Evolutionary conservation across 768 basidiomycete species (phyloP).

Genomic region (Leccinum broughii): DNA sequence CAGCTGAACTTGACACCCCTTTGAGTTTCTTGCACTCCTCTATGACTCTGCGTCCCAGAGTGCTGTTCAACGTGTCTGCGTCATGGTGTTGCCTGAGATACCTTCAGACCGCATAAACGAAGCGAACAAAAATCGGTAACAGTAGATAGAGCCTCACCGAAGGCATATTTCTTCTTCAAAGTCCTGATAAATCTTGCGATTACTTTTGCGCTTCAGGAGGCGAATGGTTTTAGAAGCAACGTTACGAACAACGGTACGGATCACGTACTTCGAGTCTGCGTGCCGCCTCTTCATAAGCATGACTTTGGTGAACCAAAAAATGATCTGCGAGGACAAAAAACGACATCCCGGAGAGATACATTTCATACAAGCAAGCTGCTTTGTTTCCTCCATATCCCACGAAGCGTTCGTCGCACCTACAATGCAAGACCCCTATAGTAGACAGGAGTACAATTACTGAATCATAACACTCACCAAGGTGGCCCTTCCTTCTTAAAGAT

Average conservation of each 20-base stretch:
- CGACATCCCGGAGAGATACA: conserved; percentile 83
- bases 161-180: conserved; percentile 78
- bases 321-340: conserved; percentile 86
- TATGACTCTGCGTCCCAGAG: conserved; percentile 52
- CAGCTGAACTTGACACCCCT: conserved; percentile 39
- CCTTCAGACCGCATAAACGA: conserved; percentile 33
- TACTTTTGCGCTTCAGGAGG: conserved; percentile 59
- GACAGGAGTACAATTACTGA: not conserved
- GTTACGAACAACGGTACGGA: not conserved
- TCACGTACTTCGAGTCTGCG: conserved; percentile 65
- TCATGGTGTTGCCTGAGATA: conserved; percentile 64
- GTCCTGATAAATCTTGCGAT: conserved; percentile 74
- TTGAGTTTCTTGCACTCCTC: conserved; percentile 68
- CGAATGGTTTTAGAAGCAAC: not conserved
- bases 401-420: conserved; percentile 89
- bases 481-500: conserved; percentile 76
- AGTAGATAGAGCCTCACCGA: conserved; percentile 38
- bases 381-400: conserved; percentile 92
- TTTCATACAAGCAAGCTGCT: conserved; percentile 88
- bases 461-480: conserved; percentile 55
- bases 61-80: conserved; percentile 48
- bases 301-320: conserved; percentile 87
- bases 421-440: not conserved
- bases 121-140: not conserved
- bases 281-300: conserved; percentile 74